Percentiles rank a stretch among this genome's conserved stretches.
phyloP scores from a whole-genome alignment of 129 eudicot genomes.

The Smallanthus sonchifolius region DNA sequence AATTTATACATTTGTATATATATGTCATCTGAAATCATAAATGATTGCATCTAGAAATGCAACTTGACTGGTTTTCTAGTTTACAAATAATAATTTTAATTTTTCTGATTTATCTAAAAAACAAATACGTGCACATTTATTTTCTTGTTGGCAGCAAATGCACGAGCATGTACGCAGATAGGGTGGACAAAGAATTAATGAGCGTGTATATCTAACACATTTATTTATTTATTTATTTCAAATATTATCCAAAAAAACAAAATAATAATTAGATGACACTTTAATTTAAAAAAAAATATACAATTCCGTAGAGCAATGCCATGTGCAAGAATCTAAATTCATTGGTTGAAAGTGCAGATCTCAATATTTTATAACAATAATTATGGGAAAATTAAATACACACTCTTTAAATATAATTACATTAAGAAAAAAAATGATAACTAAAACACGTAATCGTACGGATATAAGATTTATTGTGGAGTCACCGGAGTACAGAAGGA shows the following conservation, averaged over 20 bases:
- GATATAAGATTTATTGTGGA: neutral
- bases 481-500: too few species aligned
- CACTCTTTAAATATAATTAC: neutral
- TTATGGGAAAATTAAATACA: neutral
- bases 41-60: neutral
- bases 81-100: neutral
- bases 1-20: too few species aligned
- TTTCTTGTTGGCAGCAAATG: constrained; percentile 28
- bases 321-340: constrained; percentile 10
- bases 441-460: too few species aligned
- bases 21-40: neutral
- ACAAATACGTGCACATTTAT: constrained; percentile 20
- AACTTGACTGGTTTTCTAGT: neutral
- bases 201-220: constrained; percentile 1
- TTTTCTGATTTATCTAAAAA: neutral
- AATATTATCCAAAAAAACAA: constrained; percentile 10
- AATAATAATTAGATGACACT: neutral
- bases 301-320: neutral
- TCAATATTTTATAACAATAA: neutral
- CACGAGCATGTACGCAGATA: constrained; percentile 23
- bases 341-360: constrained; percentile 9
- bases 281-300: neutral
- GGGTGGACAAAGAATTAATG: constrained; percentile 24
- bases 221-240: constrained; percentile 5
- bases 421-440: neutral